A percentile compares a stretch with the other conserved stretches of the same genome.
phyloP scores from a whole-genome alignment of 2,329 filamentous ascomycete species.

The Stylonectria norvegica region DNA sequence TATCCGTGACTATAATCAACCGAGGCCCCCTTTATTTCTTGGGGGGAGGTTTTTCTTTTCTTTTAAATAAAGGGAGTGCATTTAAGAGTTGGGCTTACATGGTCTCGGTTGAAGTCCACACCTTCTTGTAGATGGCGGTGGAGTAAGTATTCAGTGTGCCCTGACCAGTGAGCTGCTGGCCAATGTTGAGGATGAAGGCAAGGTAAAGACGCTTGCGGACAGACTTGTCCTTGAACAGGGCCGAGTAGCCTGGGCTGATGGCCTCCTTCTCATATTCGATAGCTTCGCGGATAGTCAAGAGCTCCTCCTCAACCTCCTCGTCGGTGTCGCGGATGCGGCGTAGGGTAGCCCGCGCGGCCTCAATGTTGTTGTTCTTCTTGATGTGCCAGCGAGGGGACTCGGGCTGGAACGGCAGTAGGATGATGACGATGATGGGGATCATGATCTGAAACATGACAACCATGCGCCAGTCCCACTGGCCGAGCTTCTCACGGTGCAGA shows the following conservation, averaged over 20 bases:
- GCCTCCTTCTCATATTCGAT: conserved; percentile 70
- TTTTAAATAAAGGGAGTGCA: background rate
- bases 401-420: conserved; percentile 61
- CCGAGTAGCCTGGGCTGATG: conserved; percentile 59
- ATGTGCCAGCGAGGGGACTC: conserved; percentile 69
- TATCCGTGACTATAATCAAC: background rate
- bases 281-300: conserved; percentile 62
- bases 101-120: conserved; percentile 55
- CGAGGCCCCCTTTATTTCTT: no score
- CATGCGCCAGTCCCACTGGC: conserved; percentile 71
- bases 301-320: conserved; percentile 64
- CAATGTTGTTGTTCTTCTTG: conserved; percentile 56
- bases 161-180: conserved; percentile 70
- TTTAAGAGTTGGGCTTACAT: conserved; percentile 37
- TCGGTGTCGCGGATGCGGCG: conserved; percentile 60
- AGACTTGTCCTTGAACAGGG: conserved; percentile 67
- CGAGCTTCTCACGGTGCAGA: conserved; percentile 52
- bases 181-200: conserved; percentile 64
- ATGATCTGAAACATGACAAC: conserved; percentile 71
- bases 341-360: conserved; percentile 57
- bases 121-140: conserved; percentile 70
- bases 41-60: background rate
- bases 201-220: conserved; percentile 64
- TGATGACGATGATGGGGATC: conserved; percentile 60
- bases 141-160: conserved; percentile 71